Percentiles rank a stretch among this genome's conserved stretches.
phyloP scores from a whole-genome alignment of 1,284 basidiomycete genomes.

The Flammula alnicola region DNA sequence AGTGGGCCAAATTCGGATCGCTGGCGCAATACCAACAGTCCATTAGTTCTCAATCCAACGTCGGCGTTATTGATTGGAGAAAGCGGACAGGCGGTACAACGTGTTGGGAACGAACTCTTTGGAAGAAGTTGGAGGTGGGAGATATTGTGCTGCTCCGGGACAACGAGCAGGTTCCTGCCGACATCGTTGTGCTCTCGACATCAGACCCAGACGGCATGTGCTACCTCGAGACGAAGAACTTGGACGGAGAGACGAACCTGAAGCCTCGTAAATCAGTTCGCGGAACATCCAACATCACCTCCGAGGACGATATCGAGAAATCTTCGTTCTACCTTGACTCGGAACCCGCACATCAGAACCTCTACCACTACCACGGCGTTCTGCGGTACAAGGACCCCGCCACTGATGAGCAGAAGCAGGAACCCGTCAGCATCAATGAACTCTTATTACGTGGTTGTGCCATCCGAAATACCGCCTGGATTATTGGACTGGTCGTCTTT shows the following conservation, averaged over 20 bases:
- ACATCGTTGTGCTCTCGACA: slow-evolving; percentile 88
- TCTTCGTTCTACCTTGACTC: slow-evolving; percentile 88
- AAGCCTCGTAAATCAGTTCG: slow-evolving; percentile 84
- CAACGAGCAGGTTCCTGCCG: slow-evolving; percentile 96
- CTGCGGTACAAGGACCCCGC: slow-evolving; percentile 70
- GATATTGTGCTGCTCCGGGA: slow-evolving; percentile 91
- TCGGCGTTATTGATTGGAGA: slow-evolving; percentile 82
- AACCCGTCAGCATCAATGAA: slow-evolving; percentile 89
- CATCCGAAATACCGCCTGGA: slow-evolving; percentile 93
- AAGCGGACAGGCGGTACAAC: slow-evolving; percentile 73
- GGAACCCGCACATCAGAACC: slow-evolving; percentile 91
- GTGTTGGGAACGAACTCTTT: slow-evolving; percentile 93
- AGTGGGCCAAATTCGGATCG: slow-evolving; percentile 42
- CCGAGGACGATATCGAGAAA: slow-evolving; percentile 92
- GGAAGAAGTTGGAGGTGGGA: slow-evolving; percentile 99
- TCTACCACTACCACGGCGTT: slow-evolving; percentile 91
- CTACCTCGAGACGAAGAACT: slow-evolving; percentile 93
- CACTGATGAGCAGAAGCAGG: slow-evolving; percentile 58
- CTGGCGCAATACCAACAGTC: slow-evolving; percentile 59
- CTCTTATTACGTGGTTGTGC: slow-evolving; percentile 91
- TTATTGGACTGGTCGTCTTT: slow-evolving; percentile 93
- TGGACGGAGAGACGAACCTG: slow-evolving; percentile 97
- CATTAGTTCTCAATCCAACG: slow-evolving; percentile 48
- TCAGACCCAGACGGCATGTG: slow-evolving; percentile 86
- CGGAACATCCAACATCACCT: slow-evolving; percentile 77